Evolutionary conservation across 352 stramenopile genomes (phyloP), one percentile per base, ranked within the genome.

Genomic region (Phytopythium vexans): DNA sequence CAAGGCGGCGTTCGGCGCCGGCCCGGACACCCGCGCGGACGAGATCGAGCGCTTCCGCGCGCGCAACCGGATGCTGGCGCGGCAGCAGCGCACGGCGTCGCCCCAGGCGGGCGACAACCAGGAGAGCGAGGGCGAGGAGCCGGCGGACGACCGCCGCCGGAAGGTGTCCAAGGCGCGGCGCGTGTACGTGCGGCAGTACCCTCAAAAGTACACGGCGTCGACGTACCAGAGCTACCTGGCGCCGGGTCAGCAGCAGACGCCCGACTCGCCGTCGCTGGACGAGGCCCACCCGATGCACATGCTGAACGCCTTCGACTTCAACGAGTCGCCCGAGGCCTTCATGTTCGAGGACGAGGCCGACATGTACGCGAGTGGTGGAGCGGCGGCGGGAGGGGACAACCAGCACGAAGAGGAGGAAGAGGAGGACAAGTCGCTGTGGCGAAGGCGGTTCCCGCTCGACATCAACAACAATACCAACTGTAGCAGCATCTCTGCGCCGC

Each of bases 281-380:
- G 48, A 49, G 31, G 21, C 21, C 21, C 31, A 56, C 9, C 60
- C 68, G 42, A 45, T 62, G 55, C 52, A 47, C 49, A 42, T 54
- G 52, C 73, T 78, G 37, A 81, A 79, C 47, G 73, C 73, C 15
- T 81, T 84, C 52, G 70, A 81, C 60, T 79, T 77, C 36, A 64
- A 49, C 8, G 47, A 54, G 40, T 73, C 68, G 1, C 71, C 71
- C 4, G 71, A 85, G 55, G 56, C 60, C 36, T 82, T 85, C 36
- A 8, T 58, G 14, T 66, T 62, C 41, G 41, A 55, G 9, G 32
- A 43, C 36, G 47, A 48, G 27, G 44, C 35, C 15, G 33, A 36
- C 11, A 33, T 44, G 21, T 44, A 54, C 10, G 49, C 37, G 9
- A 32, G 33, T 41, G 37, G 59, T 33, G 12, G 21, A 4, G 27